These are phyloP conservation scores for Penicillium corylophilum DNA, from an alignment of 2,329 filamentous ascomycete species.

Conservation along the genomic window DNA sequence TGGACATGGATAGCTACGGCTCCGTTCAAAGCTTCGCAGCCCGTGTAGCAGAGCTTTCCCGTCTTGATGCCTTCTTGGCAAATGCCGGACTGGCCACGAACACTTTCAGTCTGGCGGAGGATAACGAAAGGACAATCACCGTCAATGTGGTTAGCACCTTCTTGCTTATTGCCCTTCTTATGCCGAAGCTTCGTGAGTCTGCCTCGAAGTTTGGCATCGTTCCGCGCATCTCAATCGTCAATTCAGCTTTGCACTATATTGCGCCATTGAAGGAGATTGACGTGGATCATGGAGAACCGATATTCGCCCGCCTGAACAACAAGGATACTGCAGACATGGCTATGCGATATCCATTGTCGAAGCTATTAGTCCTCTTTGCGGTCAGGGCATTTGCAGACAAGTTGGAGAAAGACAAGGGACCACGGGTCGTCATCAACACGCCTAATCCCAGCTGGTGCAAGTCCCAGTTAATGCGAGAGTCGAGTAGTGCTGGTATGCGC, in stretches of 20 bases:
- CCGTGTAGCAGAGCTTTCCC: slow-evolving; percentile 24
- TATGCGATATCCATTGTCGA: slow-evolving; percentile 17
- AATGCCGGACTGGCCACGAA: slow-evolving; percentile 47
- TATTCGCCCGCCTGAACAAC: slow-evolving; percentile 16
- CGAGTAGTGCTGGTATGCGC: slow-evolving; percentile 10
- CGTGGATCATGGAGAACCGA: not conserved
- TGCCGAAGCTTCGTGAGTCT: slow-evolving; percentile 48
- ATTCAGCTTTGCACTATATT: slow-evolving; percentile 20
- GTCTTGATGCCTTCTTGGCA: slow-evolving; percentile 33
- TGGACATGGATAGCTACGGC: slow-evolving; percentile 34
- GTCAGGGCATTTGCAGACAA: slow-evolving; percentile 14
- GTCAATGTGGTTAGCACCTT: slow-evolving; percentile 50
- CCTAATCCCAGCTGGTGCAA: slow-evolving; percentile 47
- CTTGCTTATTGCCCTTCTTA: slow-evolving; percentile 46
- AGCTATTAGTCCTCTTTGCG: slow-evolving; percentile 18
- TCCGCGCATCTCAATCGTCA: slow-evolving; percentile 18
- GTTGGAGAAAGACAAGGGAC: not conserved
- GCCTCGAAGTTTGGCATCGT: slow-evolving; percentile 12
- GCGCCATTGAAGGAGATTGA: slow-evolving; percentile 15
- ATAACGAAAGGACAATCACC: slow-evolving; percentile 9
- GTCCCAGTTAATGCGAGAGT: slow-evolving; percentile 27
- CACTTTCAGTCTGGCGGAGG: slow-evolving; percentile 37
- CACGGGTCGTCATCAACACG: slow-evolving; percentile 39
- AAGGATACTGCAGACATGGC: slow-evolving; percentile 14
- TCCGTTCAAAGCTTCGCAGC: slow-evolving; percentile 35